Conservation (phyloP, 2,329 filamentous ascomycete species). For the Colletotrichum sp. region DNA sequence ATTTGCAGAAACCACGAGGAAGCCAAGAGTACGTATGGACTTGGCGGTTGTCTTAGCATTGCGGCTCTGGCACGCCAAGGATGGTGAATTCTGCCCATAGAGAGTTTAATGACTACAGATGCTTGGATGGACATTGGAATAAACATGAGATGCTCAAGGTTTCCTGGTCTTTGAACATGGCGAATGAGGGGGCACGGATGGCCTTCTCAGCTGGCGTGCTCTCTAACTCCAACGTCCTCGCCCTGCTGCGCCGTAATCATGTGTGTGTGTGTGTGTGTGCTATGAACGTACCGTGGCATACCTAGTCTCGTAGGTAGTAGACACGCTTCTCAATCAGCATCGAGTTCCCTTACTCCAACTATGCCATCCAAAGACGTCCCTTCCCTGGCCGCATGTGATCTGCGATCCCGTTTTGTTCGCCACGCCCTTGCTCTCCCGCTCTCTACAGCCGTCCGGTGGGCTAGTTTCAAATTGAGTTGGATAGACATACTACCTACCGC, state of each 20-base stretch:
- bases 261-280: background rate
- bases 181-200: background rate
- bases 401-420: background rate
- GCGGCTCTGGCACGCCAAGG: conserved; percentile 8
- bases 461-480: conserved; percentile 2
- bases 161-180: background rate
- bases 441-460: background rate
- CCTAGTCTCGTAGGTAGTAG: background rate
- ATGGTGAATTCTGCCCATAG: background rate
- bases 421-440: background rate
- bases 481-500: background rate
- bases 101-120: background rate
- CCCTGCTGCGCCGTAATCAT: background rate
- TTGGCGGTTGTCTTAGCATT: conserved; percentile 9
- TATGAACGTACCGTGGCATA: background rate
- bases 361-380: background rate
- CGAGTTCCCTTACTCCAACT: background rate
- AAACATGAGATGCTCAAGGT: background rate
- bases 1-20: background rate
- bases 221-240: background rate
- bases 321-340: background rate
- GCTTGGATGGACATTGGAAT: background rate
- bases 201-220: background rate
- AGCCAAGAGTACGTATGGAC: background rate
- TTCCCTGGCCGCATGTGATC: background rate